Evolutionary conservation across 2,329 filamentous ascomycete species (phyloP).

Genomic region (Hymenotorrendiella dingleyae): DNA sequence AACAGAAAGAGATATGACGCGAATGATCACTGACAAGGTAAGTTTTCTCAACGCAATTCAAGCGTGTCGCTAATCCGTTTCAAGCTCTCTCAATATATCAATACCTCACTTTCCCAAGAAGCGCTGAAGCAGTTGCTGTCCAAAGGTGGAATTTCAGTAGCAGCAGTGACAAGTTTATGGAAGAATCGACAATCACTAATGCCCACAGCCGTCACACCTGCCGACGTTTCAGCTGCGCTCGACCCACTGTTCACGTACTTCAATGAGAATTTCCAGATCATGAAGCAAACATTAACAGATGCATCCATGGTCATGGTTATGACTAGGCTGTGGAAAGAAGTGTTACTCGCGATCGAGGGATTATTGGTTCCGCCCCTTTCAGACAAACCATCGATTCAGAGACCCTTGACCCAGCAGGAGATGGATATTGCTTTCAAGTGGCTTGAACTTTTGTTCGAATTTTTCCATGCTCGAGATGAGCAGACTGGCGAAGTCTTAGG

Average conservation of each 20-base stretch:
- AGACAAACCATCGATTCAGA: constrained; percentile 86
- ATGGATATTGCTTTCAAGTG: constrained; percentile 93
- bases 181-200: constrained; percentile 51
- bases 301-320: constrained; percentile 98
- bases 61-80: constrained; percentile 5
- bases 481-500: constrained; percentile 76
- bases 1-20: constrained; percentile 95
- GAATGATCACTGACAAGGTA: constrained; percentile 97
- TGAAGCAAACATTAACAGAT: constrained; percentile 93
- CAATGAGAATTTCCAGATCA: constrained; percentile 97
- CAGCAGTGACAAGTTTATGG: constrained; percentile 66
- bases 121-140: constrained; percentile 71
- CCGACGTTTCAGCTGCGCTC: constrained; percentile 74
- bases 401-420: constrained; percentile 77
- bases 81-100: constrained; percentile 91
- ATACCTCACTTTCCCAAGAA: constrained; percentile 76
- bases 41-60: constrained; percentile 4
- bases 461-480: constrained; percentile 92
- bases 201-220: constrained; percentile 53
- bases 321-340: constrained; percentile 97
- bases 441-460: constrained; percentile 83
- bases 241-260: constrained; percentile 89
- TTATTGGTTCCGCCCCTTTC: constrained; percentile 89
- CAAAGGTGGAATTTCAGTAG: constrained; percentile 59
- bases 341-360: constrained; percentile 82